Evolutionary conservation across 805 yeast genomes (phyloP).

Genomic region (Candida argentea): DNA sequence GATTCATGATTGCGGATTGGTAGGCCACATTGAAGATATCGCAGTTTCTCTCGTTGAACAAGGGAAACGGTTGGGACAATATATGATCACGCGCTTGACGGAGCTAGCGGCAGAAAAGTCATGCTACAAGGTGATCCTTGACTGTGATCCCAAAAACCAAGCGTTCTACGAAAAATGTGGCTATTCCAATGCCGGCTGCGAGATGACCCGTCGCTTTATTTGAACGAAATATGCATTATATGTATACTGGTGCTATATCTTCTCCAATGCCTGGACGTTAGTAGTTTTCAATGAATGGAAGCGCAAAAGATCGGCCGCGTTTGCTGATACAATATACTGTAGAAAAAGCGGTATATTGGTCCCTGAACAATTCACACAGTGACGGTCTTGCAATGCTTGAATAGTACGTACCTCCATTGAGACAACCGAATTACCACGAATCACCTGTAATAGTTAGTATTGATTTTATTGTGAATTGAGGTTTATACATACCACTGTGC

Average conservation of each 20-base stretch:
- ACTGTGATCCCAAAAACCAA: conserved; percentile 76
- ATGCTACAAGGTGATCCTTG: conserved; percentile 83
- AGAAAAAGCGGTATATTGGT: too few species aligned
- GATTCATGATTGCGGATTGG: conserved; percentile 75
- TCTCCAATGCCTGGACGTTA: conserved; percentile 27
- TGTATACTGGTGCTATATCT: conserved; percentile 9
- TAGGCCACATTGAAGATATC: conserved; percentile 94
- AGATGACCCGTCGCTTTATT: conserved; percentile 49
- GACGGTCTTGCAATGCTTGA: too few species aligned
- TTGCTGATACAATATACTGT: too few species aligned
- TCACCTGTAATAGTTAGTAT: conserved; percentile 26
- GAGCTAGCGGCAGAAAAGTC: conserved; percentile 49
- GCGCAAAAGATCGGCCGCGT: neutral
- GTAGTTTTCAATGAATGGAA: conserved; percentile 6
- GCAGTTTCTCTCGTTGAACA: conserved; percentile 68
- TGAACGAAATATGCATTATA: conserved; percentile 4
- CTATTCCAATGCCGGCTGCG: conserved; percentile 51
- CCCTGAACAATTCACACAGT: too few species aligned
- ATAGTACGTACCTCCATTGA: conserved; percentile 58
- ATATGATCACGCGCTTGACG: conserved; percentile 53
- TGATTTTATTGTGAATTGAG: neutral
- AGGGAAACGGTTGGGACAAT: conserved; percentile 72
- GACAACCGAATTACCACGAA: conserved; percentile 72
- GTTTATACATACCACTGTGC: conserved; percentile 43
- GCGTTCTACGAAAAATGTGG: conserved; percentile 89